Percentiles rank a stretch among this genome's conserved stretches.
These are phyloP conservation scores for Sporobolomyces phaffii DNA, from an alignment of 768 basidiomycete species.

Conservation along the genomic window DNA sequence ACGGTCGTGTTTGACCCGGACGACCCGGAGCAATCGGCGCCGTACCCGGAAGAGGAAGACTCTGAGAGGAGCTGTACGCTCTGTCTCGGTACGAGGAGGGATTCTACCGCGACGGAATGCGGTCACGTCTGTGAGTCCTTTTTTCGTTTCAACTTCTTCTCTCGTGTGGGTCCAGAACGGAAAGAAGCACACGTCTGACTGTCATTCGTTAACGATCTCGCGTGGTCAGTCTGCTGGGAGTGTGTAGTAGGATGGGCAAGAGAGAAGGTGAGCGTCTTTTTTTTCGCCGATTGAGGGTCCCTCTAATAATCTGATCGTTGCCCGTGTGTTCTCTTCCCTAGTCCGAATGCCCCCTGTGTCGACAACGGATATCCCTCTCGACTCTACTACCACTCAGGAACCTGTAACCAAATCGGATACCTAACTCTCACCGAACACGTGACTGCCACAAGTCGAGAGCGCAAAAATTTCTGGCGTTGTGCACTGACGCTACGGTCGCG, in stretches of 20 bases:
- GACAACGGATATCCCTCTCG: constrained; percentile 32
- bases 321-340: neutral
- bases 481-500: too few relatives aligned
- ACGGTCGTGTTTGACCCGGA: constrained; percentile 41
- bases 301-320: neutral
- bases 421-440: too few relatives aligned
- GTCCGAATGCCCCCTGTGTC: constrained; percentile 39
- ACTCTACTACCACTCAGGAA: constrained; percentile 35
- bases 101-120: constrained; percentile 42
- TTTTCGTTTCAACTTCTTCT: neutral
- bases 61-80: constrained; percentile 40
- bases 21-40: constrained; percentile 36
- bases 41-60: constrained; percentile 33
- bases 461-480: too few relatives aligned
- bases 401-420: too few relatives aligned
- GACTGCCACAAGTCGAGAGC: too few relatives aligned
- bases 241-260: constrained; percentile 43
- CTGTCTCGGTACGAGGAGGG: constrained; percentile 40
- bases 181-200: too few relatives aligned
- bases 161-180: too few relatives aligned
- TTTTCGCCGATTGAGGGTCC: neutral
- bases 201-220: too few relatives aligned
- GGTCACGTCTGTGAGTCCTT: constrained; percentile 41
- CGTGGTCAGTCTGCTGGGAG: constrained; percentile 39
- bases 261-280: constrained; percentile 34